phyloP scores from a whole-genome alignment of 208 protist genomes.

The Trypanosoma avium region DNA sequence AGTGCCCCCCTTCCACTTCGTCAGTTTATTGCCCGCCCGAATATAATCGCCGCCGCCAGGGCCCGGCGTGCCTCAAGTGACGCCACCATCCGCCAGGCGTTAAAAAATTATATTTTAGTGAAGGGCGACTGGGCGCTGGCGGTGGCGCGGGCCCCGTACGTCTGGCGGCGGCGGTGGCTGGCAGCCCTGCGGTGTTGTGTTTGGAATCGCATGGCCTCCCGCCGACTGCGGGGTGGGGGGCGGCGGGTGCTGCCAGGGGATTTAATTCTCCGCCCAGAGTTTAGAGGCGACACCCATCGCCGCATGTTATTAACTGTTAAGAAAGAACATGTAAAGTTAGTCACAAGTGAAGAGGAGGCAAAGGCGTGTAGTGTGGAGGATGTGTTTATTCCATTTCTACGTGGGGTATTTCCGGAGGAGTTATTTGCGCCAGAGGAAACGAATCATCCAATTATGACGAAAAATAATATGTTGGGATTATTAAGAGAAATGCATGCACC shows the following conservation, averaged over 20 bases:
- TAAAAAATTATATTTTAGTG: constrained; percentile 59
- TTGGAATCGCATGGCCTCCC: constrained; percentile 84
- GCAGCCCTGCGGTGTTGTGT: constrained; percentile 70
- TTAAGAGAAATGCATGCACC: constrained; percentile 61
- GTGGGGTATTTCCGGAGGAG: constrained; percentile 60
- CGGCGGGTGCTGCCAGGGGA: constrained; percentile 64
- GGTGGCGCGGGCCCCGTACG: constrained; percentile 63
- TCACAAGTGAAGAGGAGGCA: constrained; percentile 46
- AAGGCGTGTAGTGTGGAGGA: constrained; percentile 59
- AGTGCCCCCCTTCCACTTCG: constrained; percentile 54
- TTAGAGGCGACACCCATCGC: constrained; percentile 52
- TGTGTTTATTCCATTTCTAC: constrained; percentile 82
- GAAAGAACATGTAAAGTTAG: constrained; percentile 72
- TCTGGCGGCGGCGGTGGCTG: constrained; percentile 77
- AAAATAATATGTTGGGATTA: constrained; percentile 50
- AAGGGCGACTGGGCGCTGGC: constrained; percentile 68
- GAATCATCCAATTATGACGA: constrained; percentile 75
- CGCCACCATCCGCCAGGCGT: constrained; percentile 57
- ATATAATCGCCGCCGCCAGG: constrained; percentile 57
- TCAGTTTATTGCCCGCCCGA: constrained; percentile 66
- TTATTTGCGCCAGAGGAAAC: constrained; percentile 60
- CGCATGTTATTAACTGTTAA: constrained; percentile 69
- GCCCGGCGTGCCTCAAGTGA: constrained; percentile 67
- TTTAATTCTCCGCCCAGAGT: constrained; percentile 63
- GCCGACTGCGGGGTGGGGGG: constrained; percentile 39